Base-by-base conservation (phyloP, 768 basidiomycete species). In the Polyporus arcularius region DNA sequence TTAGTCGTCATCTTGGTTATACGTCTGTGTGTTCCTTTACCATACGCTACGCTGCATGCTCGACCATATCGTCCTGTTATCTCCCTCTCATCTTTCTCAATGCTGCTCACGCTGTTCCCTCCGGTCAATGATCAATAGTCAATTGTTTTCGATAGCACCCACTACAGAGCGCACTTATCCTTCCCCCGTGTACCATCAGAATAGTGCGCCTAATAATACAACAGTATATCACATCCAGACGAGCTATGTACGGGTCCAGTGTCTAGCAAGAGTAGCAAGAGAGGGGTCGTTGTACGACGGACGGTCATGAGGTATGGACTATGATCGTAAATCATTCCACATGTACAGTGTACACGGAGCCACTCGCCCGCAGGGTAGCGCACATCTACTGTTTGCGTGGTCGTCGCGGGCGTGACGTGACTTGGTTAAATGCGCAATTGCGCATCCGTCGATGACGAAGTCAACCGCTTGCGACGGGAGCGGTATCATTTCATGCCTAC, bases 91-190 rank as follows among this genome's bases (percentile, higher is more conserved):
- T 46, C 55, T 54, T 26, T 26, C 60, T 52, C 56, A 57, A 32
- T 48, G 52, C 43, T 54, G 51, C 59, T 62, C 56, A 54, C 56
- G 48, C 52, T 63, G 42, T 63, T 58, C 57, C 39, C 56, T 35
- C 35, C 45, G 39, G 55, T 42, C 40, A 30, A 16, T 31, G 38
- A 18, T 40, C 41, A 31, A 47, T 47, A 28, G 21, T 41, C 53
- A 43, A 48, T 41, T 64, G 63, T 64, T 64, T 64, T 64, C 59
- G 63, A 48, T 64, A 63, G 56, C 49, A 64, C 46, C 39, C 35
- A 45, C n/a, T 51, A 64, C 46, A 56, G 58, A 58, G 58, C 55
- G 53, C 55, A 49, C 48, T 16, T 53, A 40, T 39, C 57, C 47
- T 39, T 50, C 31, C 18, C 58, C 58, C 46, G 54, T 64, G 62